These are phyloP conservation scores for Pyronema domesticum DNA, from an alignment of 495 filamentous ascomycete species.

Conservation along the genomic window DNA sequence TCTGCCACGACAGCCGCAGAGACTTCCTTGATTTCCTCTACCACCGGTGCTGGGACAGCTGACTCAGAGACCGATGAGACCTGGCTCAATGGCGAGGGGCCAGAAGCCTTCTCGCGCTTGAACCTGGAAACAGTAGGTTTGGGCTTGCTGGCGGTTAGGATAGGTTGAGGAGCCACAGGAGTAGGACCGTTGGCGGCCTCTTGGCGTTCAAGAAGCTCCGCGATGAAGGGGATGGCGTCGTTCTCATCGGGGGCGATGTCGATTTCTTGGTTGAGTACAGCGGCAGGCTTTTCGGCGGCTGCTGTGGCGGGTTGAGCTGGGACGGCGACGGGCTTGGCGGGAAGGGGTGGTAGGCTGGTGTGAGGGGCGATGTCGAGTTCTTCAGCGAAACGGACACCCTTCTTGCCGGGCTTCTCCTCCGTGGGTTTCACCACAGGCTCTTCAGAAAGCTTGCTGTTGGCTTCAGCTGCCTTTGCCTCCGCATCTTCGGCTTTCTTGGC, in stretches of 20 bases:
- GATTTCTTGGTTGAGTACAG: not conserved
- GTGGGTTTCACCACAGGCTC: no score
- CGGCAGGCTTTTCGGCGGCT: not conserved
- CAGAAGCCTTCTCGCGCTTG: slow-evolving; percentile 20
- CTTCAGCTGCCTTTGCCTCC: not conserved
- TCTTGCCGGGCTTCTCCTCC: slow-evolving; percentile 31
- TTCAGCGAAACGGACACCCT: slow-evolving; percentile 58
- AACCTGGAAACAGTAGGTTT: slow-evolving; percentile 12
- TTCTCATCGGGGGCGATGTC: slow-evolving; percentile 24
- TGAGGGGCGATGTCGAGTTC: slow-evolving; percentile 44
- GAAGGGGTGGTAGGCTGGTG: not conserved
- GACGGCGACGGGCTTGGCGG: slow-evolving; percentile 32
- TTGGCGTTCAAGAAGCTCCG: slow-evolving; percentile 20
- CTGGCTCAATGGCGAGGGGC: not conserved
- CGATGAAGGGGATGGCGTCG: slow-evolving; percentile 20
- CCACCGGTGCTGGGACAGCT: not conserved
- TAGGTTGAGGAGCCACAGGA: not conserved
- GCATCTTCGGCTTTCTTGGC: slow-evolving; percentile 1
- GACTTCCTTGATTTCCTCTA: slow-evolving; percentile 3
- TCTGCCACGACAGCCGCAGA: slow-evolving; percentile 7
- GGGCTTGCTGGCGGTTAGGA: not conserved
- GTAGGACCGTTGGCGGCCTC: slow-evolving; percentile 22
- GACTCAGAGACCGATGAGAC: not conserved
- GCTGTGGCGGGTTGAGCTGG: slow-evolving; percentile 17
- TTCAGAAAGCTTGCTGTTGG: slow-evolving; percentile 10